Conservation (phyloP, 148 eudicot genomes). For the Simmondsia chinensis region DNA sequence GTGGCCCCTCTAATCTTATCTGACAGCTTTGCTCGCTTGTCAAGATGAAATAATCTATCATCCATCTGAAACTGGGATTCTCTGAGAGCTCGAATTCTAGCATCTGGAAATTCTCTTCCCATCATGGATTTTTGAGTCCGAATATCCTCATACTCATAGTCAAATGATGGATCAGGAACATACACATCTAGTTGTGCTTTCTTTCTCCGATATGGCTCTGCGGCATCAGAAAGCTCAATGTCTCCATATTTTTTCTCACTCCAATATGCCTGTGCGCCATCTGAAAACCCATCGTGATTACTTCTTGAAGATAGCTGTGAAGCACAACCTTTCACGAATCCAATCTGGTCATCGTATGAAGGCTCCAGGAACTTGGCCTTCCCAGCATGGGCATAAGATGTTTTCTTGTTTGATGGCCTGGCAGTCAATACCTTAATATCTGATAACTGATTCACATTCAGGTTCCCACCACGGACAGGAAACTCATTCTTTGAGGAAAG, state of each 20-base stretch:
- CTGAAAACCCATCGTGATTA: conserved; percentile 30
- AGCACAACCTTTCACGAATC: conserved; percentile 26
- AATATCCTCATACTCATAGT: conserved; percentile 28
- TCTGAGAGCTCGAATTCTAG: conserved; percentile 20
- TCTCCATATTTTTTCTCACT: too few species aligned
- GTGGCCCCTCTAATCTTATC: conserved; percentile 29
- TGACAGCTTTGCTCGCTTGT: conserved; percentile 26
- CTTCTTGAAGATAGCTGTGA: conserved; percentile 33
- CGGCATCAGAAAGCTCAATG: conserved; percentile 30
- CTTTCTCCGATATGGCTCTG: conserved; percentile 31
- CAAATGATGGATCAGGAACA: conserved; percentile 21
- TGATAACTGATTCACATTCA: conserved; percentile 66
- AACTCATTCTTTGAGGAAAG: conserved; percentile 24
- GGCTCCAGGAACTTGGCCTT: conserved; percentile 39
- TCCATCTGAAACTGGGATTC: conserved; percentile 11
- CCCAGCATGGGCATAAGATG: conserved; percentile 29
- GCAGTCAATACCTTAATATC: conserved; percentile 74
- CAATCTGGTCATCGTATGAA: conserved; percentile 36
- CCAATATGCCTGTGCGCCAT: conserved; percentile 34
- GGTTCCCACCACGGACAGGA: conserved; percentile 35
- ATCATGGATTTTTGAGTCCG: conserved; percentile 40
- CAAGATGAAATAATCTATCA: conserved; percentile 28
- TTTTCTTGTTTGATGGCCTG: conserved; percentile 53
- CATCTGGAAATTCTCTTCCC: conserved; percentile 28
- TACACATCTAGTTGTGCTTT: conserved; percentile 27